Conservation (phyloP, 108 stramenopile genomes). For the Stephanodiscus minutulus region DNA sequence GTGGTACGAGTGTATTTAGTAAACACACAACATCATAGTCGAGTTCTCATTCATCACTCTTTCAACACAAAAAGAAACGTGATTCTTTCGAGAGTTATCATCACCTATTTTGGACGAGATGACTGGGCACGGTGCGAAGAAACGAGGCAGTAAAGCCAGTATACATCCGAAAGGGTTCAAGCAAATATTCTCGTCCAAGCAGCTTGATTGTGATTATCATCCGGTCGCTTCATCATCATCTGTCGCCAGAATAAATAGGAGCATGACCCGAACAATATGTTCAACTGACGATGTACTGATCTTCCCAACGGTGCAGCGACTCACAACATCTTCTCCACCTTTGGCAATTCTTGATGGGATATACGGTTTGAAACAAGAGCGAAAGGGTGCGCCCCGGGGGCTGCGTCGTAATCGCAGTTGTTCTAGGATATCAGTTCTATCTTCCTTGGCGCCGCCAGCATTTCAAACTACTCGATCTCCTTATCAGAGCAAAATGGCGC, state of each 20-base stretch:
- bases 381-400: neutral
- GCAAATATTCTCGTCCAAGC: constrained; percentile 1
- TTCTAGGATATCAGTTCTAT: neutral
- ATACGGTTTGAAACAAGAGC: neutral
- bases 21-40: too few relatives aligned
- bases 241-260: neutral
- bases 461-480: constrained; percentile 4
- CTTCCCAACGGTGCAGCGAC: constrained; percentile 6
- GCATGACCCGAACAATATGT: constrained; percentile 1
- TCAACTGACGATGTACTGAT: constrained; percentile 4
- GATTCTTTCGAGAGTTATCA: neutral
- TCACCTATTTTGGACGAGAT: neutral
- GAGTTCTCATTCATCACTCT: too few relatives aligned
- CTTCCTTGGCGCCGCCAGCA: neutral
- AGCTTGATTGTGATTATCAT: neutral
- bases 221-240: neutral
- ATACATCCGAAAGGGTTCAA: neutral
- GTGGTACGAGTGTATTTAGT: too few relatives aligned
- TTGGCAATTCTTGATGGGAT: constrained; percentile 11
- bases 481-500: constrained; percentile 16
- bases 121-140: neutral
- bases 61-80: too few relatives aligned
- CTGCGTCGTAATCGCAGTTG: neutral
- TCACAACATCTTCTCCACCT: constrained; percentile 14
- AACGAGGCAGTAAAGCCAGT: neutral